phyloP scores from a whole-genome alignment of 768 basidiomycete species.

The Lactarius pseudohatsudake region DNA sequence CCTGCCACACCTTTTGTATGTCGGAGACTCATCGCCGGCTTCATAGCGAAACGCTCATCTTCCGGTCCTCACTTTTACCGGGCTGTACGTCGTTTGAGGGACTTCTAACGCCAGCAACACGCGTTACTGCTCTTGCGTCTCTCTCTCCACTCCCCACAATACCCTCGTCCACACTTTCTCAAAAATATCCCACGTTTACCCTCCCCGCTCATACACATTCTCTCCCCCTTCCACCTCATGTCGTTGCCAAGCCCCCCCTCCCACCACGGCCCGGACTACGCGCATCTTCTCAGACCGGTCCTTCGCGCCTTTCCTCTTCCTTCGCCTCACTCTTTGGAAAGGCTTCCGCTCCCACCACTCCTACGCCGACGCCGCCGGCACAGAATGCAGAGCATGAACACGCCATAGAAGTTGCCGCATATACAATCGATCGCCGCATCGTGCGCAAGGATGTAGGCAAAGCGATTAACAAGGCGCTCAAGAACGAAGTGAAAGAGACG shows the following conservation, averaged over 20 bases:
- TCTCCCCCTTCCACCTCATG: conserved; percentile 38
- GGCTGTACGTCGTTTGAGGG: conserved; percentile 44
- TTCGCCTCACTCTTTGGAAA: conserved; percentile 32
- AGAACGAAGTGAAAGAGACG: conserved; percentile 52
- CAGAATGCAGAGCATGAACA: conserved; percentile 36
- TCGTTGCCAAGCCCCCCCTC: conserved; percentile 31
- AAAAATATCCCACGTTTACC: conserved; percentile 49
- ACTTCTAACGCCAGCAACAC: conserved; percentile 40
- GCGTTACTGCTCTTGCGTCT: conserved; percentile 40
- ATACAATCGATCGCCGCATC: conserved; percentile 55
- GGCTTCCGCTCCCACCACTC: conserved; percentile 21
- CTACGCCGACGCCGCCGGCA: conserved; percentile 21
- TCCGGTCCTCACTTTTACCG: conserved; percentile 46
- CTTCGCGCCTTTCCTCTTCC: conserved; percentile 31
- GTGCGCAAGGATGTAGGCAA: conserved; percentile 53
- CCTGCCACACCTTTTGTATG: conserved; percentile 14
- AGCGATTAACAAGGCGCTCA: conserved; percentile 52
- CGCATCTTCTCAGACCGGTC: conserved; percentile 22
- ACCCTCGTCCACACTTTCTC: conserved; percentile 35
- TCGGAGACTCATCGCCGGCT: conserved; percentile 17
- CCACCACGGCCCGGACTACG: conserved; percentile 35
- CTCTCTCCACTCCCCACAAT: conserved; percentile 55
- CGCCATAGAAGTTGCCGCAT: conserved; percentile 56
- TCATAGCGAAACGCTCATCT: conserved; percentile 40
- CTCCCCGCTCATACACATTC: conserved; percentile 43